Conservation (phyloP, 202 grass and related monocot species). For the Zoysia matrella region DNA sequence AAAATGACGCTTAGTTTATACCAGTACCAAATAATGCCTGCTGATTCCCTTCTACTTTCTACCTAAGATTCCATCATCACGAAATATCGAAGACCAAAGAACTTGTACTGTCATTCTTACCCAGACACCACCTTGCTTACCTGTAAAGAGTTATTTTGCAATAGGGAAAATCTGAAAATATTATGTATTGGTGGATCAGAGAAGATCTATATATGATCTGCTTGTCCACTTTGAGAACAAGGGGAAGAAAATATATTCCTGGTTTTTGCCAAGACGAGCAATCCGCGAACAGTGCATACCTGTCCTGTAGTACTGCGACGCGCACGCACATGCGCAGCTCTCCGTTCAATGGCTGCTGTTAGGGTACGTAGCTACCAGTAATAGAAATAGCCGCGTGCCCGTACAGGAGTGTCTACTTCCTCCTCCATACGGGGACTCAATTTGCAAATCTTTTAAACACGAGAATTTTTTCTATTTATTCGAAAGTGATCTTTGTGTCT, state of each 20-base stretch:
- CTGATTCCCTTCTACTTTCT: conserved; percentile 39
- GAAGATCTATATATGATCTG: too few relatives aligned
- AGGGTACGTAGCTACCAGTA: not conserved
- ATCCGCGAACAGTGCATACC: too few relatives aligned
- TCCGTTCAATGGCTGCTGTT: too few relatives aligned
- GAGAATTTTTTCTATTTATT: too few relatives aligned
- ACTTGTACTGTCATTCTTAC: not conserved
- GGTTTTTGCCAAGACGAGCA: too few relatives aligned
- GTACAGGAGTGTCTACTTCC: not conserved
- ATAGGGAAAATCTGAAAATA: not conserved
- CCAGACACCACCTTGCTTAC: not conserved
- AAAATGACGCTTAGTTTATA: not conserved
- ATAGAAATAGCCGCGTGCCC: not conserved
- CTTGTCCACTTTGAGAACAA: too few relatives aligned
- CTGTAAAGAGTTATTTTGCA: not conserved
- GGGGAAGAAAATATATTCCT: too few relatives aligned
- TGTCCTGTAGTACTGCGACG: too few relatives aligned
- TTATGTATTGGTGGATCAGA: too few relatives aligned
- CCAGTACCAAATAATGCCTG: not conserved
- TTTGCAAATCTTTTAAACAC: too few relatives aligned
- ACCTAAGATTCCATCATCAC: conserved; percentile 47
- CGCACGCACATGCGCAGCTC: too few relatives aligned
- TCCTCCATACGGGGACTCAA: not conserved
- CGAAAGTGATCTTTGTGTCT: too few relatives aligned
- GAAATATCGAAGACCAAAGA: conserved; percentile 6